These are phyloP conservation scores for Chrysophaeum taylorii DNA, from an alignment of 352 stramenopile genomes.

Conservation along the genomic window DNA sequence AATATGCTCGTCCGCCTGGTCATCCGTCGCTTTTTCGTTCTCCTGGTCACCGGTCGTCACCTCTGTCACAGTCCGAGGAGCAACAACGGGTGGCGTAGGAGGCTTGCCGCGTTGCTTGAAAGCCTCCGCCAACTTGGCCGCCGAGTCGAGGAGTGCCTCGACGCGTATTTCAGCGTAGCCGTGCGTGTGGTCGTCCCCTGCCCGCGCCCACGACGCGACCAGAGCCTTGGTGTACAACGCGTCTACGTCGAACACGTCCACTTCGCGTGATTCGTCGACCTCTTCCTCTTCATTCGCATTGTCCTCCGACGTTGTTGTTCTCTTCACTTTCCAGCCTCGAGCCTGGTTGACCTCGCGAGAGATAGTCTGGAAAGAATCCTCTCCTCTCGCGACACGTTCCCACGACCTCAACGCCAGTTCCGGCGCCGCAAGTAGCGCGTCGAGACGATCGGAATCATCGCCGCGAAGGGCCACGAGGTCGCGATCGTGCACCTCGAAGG, in stretches of 20 bases:
- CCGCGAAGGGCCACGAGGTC: neutral
- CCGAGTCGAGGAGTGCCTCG: neutral
- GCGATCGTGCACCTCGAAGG: slow-evolving; percentile 19
- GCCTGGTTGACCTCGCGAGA: neutral
- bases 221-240: neutral
- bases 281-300: neutral
- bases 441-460: neutral
- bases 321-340: neutral
- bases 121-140: neutral
- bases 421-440: neutral
- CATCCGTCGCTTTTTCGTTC: too few species aligned
- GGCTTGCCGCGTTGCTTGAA: too few species aligned
- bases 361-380: neutral
- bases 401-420: neutral
- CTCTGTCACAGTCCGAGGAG: too few species aligned
- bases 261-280: neutral
- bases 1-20: too few species aligned
- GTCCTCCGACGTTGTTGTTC: neutral
- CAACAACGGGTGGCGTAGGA: too few species aligned
- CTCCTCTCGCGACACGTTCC: too few species aligned
- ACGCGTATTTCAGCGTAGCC: neutral
- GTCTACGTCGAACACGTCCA: neutral
- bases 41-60: too few species aligned
- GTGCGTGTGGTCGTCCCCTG: slow-evolving; percentile 10
- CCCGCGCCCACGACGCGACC: neutral